Base-by-base conservation (phyloP, 441 rosid genomes). In the Oxalis stricta region DNA sequence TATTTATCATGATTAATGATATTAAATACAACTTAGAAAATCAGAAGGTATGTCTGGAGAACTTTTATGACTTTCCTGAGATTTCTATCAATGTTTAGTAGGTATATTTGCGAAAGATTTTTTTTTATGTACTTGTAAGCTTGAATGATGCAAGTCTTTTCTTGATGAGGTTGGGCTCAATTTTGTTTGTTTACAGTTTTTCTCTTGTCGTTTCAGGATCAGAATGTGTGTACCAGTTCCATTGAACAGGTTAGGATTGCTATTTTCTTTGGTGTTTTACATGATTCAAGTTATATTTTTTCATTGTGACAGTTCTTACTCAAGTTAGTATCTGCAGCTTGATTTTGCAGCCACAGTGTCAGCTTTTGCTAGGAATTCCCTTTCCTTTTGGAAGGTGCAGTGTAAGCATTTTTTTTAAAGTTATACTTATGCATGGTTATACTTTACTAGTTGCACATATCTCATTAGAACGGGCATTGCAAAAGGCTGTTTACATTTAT, bases 341-440 rank as follows among this genome's bases (percentile, higher is more conserved):
- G 99, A 86, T 67, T 86, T 91, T 77, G 85, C 88, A 34, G 96
- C 69, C 53, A 91, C 94, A 2, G 64, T 81, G 50, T 86, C 93
- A 50, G 93, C 95, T 32, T n/a, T 53, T 86, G 63, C 79, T 91
- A 42, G 96, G 95, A 43, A 61, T 91, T 49, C 86, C 96, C 10
- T 73, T 73, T 76, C 96, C 99, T 56, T 91, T 81, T 64, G 96
- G 99, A 91, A 91, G 96, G 96, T 86, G 77, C 79, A 66, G 69
- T 75, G 81, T 86, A 74, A 74, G 95, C 74, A 68, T 69, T 61
- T 63, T 68, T n/a, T 12, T 72, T 46, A 44, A 44, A 59, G 33
- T 61, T 43, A 44, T n/a, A 33, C 5, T 20, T 28, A 14, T 39
- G 22, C 30, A 30, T 63, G 50, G 35, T 44, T 59, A 17, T 56